These are phyloP conservation scores for Climacium dendroides DNA, from an alignment of 225 moss, liverwort and hornwort species.

Conservation along the genomic window DNA sequence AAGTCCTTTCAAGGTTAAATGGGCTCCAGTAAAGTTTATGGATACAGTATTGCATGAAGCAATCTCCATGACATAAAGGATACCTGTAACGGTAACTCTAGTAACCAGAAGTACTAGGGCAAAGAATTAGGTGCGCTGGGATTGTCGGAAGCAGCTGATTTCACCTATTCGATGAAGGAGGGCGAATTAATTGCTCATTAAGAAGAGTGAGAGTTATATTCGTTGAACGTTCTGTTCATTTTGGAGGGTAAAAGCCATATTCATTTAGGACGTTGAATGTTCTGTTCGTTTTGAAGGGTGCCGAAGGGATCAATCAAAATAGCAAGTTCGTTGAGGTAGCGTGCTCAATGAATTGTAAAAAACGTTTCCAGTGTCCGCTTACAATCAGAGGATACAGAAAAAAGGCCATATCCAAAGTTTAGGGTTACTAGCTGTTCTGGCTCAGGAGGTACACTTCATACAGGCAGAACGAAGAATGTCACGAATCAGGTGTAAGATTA, in stretches of 20 bases:
- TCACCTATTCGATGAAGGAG: neutral
- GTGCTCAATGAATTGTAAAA: too few relatives aligned
- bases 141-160: neutral
- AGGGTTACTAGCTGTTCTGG: neutral
- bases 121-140: too few relatives aligned
- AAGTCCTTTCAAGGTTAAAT: neutral
- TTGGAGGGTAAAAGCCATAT: fast-evolving
- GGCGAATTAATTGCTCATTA: too few relatives aligned
- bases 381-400: neutral
- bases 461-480: neutral
- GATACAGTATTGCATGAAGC: too few relatives aligned
- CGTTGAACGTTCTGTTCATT: fast-evolving
- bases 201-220: neutral
- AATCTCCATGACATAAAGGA: too few relatives aligned
- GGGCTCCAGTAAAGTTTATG: too few relatives aligned
- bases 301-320: too few relatives aligned
- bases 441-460: neutral
- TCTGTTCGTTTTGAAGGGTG: neutral
- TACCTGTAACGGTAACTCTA: too few relatives aligned
- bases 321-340: neutral
- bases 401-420: fast-evolving
- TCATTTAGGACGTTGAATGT: too few relatives aligned
- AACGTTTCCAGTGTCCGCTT: too few relatives aligned
- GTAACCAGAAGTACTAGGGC: neutral
- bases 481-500: neutral